Base-by-base conservation (phyloP, 495 filamentous ascomycete genomes). In the Neurospora terricola region DNA sequence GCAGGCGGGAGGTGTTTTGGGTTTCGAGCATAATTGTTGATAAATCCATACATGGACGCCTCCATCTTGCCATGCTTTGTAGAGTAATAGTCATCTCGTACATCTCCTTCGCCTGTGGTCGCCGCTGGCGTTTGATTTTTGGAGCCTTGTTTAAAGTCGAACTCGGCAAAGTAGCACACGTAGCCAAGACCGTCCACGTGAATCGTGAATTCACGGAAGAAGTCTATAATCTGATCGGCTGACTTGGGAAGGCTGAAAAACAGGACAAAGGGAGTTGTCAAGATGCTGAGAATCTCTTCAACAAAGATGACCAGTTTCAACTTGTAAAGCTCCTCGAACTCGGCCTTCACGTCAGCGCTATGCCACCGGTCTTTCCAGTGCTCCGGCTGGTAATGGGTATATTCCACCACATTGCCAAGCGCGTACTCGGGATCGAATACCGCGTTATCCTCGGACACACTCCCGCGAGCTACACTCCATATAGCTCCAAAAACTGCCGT, bases 1-100 rank as follows among this genome's bases (percentile, higher is more conserved):
- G 81, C 84, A 12, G 86, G 83, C 36, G 82, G 82, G 70, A 88
- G 79, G 30, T 83, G 81, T 66, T 86, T 88, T 39, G 88, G 87
- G 77, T 91, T 92, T 48, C 87, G 81, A 40, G 88, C 90, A 81
- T 99, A 99, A 72, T 96, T 92, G 80, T 97, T 93, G 70, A 98
- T 83, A 79, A 99, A 99, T 6, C 93, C 92, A 75, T 94, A 92
- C 78, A 97, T 94, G 1, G 96, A 98, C 21, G 93, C 93, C 30
- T 95, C 88, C 94, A 99, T 97, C 86, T 99, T 99, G 74, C 93
- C 93, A 77, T 98, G 93, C 78, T 97, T 98, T 69, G 94, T 92
- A 4, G 93, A 90, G 78, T 94, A 98, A 80, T 98, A 98, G 75
- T 98, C 94, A 37, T 94, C 92, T 4, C 95, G 90, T 9, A 92